Evolutionary conservation across 345 rosid species (phyloP).

Genomic region (Citrus maxima): DNA sequence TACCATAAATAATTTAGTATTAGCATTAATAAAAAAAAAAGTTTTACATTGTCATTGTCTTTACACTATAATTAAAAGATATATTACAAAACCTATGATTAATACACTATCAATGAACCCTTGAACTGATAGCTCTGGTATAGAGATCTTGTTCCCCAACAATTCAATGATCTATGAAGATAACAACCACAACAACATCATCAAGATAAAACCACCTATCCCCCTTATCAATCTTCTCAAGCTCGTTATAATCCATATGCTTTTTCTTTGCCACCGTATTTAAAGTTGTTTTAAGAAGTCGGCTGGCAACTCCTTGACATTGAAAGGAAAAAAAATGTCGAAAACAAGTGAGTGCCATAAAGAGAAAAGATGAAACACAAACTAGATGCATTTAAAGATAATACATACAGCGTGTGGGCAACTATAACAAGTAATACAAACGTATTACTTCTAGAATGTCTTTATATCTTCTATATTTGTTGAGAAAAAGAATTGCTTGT

Average conservation of each 20-base stretch:
- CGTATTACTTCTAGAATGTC: not conserved
- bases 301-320: constrained; percentile 52
- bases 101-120: constrained; percentile 49
- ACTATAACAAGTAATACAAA: constrained; percentile 17
- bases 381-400: not conserved
- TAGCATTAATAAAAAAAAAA: no score
- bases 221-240: constrained; percentile 61
- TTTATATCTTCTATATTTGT: no score
- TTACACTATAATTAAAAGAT: no score
- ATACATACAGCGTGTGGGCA: constrained; percentile 65
- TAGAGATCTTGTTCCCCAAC: constrained; percentile 32
- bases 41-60: no score
- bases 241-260: constrained; percentile 60
- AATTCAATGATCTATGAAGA: constrained; percentile 66
- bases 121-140: constrained; percentile 54
- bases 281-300: constrained; percentile 66
- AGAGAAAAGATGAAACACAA: not conserved
- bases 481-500: not conserved
- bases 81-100: no score
- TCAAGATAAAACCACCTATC: constrained; percentile 64
- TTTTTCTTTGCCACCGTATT: constrained; percentile 66
- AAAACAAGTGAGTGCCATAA: not conserved
- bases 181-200: constrained; percentile 72
- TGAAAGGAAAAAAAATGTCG: not conserved
- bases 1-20: no score